Evolutionary conservation across 2,329 filamentous ascomycete genomes (phyloP).

Genomic region (Fusarium chlamydosporum): DNA sequence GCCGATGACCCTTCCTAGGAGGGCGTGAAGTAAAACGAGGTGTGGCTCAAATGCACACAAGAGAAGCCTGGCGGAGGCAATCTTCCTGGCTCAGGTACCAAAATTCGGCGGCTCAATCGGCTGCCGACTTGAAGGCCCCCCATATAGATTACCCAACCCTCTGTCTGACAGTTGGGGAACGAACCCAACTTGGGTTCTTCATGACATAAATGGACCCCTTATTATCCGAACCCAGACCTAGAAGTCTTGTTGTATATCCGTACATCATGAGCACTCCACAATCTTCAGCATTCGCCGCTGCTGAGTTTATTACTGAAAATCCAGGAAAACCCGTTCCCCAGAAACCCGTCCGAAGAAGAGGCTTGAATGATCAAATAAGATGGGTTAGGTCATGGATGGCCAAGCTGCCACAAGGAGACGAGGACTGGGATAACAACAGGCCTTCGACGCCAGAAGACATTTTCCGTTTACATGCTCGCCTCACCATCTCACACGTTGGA

Average conservation of each 20-base stretch:
- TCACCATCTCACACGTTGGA: constrained; percentile 43
- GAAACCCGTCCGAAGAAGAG: constrained; percentile 46
- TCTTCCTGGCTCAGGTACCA: constrained; percentile 39
- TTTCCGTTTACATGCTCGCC: constrained; percentile 35
- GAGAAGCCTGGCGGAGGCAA: constrained; percentile 37
- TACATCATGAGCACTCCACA: constrained; percentile 42
- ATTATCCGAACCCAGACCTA: constrained; percentile 30
- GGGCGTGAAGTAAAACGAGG: constrained; percentile 40
- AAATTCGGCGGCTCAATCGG: constrained; percentile 46
- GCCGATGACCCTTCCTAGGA: constrained; percentile 38
- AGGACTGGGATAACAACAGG: constrained; percentile 49
- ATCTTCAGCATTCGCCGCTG: constrained; percentile 40
- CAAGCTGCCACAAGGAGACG: constrained; percentile 48
- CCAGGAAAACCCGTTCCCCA: constrained; percentile 47
- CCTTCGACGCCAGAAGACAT: constrained; percentile 46
- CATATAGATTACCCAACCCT: constrained; percentile 40
- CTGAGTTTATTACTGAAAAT: constrained; percentile 49
- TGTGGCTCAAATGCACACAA: constrained; percentile 41
- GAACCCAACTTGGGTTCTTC: constrained; percentile 33
- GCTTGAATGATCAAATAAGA: constrained; percentile 48
- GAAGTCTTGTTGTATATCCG: constrained; percentile 27
- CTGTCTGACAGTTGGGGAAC: constrained; percentile 31
- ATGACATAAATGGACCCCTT: constrained; percentile 36
- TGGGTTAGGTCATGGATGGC: constrained; percentile 49
- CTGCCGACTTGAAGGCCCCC: constrained; percentile 39